Evolutionary conservation across 805 yeast genomes (phyloP), one percentile per base, ranked within the genome.

Genomic region (Candida insectorum): DNA sequence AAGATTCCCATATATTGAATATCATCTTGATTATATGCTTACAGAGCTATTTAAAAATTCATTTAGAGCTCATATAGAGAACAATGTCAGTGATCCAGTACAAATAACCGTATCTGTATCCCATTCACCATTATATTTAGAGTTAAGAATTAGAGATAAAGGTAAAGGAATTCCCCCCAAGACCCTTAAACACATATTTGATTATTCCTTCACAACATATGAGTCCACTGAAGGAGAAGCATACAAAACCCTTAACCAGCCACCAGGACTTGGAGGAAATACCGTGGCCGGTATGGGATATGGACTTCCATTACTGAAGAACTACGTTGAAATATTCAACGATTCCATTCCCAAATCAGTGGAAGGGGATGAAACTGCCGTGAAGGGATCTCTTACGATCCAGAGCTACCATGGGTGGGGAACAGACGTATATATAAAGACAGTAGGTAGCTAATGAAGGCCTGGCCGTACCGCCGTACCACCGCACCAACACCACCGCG

Each of bases 211-310:
- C 58, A 73, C 95, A 2, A 86, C 96, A 0, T 88, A 79, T 39
- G 79, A 78, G 30, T 51, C 67, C 0, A 66, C 69, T 14, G 82
- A 77, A 37, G 79, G 77, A 4, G 83, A 75, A 10, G 67, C 75
- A 24, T 73, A 72, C 47, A 73, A 73, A 47, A 78, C 85, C 0
- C 58, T 79, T 36, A 82, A 83, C 47, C 75, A 75, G 18, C 79
- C 83, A 21, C 89, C 88, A 0, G 89, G 88, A 2, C 69, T 72
- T 16, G 81, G 81, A 2, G 82, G 85, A 1, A 73, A 73, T 47
- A 65, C 73, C 6, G 77, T 91, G 22, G 96, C 97, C 0, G 98
- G 98, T 0, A 84, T 93, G 85, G 97, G 97, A 0, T 91, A 87
- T 53, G 98, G 98, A 0, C 59, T 91, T 35, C 97, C 97, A 5